Evolutionary conservation across 495 filamentous ascomycete genomes (phyloP), one percentile per base, ranked within the genome.

Genomic region (Ramalina intermedia): DNA sequence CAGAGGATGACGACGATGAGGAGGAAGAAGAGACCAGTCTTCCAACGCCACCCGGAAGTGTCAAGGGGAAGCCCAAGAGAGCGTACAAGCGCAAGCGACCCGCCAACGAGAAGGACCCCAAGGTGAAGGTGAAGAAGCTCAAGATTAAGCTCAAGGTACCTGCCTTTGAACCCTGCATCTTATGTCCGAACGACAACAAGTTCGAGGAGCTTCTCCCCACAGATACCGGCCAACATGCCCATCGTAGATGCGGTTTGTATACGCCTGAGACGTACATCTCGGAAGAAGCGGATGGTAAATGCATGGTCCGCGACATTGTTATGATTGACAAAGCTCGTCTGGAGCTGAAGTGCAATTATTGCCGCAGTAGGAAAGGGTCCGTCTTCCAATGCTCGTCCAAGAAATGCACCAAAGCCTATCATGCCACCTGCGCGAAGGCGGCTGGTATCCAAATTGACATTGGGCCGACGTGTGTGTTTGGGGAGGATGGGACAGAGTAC

Each of bases 331-430:
- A 91, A 64, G 88, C 80, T 49, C 82, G 91, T 11, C 64, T 91
- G 56, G 87, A 91, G 8, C 78, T 96, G 49, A 94, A 89, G 61
- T 99, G 91, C 65, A 78, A 89, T 43, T 94, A 87, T 64, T 99
- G 91, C 60, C 85, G 87, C 35, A 90, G 86, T 42, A 91, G 87
- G 60, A 87, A 82, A 51, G 91, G 91, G 24, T 84, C 88, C 14
- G 94, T 89, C 65, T 94, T 99, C 69, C 91, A 99, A 63, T 99
- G 91, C 68, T 91, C 87, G 6, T 80, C 82, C 49, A 91, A 87
- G 70, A 96, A 95, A 63, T 99, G 91, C 62, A 84, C 84, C 21
- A 73, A 90, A 51, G 81, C 93, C 3, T 99, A 94, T 62, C 91
- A 99, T 63, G 87, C 89, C 2, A 96, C 87, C 13, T 99, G 91